Conservation (phyloP, 768 basidiomycete species). For the Suillus clintonianus region DNA sequence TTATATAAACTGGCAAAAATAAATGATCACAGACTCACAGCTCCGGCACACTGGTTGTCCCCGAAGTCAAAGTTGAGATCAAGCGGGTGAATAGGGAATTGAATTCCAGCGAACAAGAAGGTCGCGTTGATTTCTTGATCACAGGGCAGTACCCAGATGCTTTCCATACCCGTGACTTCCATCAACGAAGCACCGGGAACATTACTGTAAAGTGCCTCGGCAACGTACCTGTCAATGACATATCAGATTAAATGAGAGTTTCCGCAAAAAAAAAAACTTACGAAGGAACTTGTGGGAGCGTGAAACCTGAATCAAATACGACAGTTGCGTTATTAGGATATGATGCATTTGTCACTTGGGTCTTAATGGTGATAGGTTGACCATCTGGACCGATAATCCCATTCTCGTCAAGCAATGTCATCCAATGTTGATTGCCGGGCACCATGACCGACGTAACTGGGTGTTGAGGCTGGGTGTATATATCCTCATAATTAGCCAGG, state of each 20-base stretch:
- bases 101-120: conserved; percentile 57
- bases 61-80: conserved; percentile 46
- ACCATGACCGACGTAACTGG: conserved; percentile 44
- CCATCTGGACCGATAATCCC: conserved; percentile 67
- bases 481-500: conserved; percentile 46
- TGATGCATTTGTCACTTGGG: conserved; percentile 45
- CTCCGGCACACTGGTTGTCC: conserved; percentile 37
- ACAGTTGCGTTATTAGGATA: conserved; percentile 53
- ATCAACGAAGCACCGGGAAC: conserved; percentile 53
- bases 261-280: conserved; percentile 26
- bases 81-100: conserved; percentile 66
- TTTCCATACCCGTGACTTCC: conserved; percentile 41
- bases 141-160: conserved; percentile 66
- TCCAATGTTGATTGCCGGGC: conserved; percentile 60
- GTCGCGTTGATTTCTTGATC: conserved; percentile 63
- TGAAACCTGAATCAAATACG: conserved; percentile 71
- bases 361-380: conserved; percentile 43
- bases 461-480: conserved; percentile 54
- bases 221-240: conserved; percentile 41
- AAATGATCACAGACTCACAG: conserved; percentile 37
- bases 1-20: not conserved
- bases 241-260: conserved; percentile 15
- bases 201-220: conserved; percentile 62
- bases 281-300: conserved; percentile 62
- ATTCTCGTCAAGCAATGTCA: conserved; percentile 59